Evolutionary conservation across 768 basidiomycete genomes (phyloP), one percentile per base, ranked within the genome.

Genomic region (Podaxis mareebaensis): DNA sequence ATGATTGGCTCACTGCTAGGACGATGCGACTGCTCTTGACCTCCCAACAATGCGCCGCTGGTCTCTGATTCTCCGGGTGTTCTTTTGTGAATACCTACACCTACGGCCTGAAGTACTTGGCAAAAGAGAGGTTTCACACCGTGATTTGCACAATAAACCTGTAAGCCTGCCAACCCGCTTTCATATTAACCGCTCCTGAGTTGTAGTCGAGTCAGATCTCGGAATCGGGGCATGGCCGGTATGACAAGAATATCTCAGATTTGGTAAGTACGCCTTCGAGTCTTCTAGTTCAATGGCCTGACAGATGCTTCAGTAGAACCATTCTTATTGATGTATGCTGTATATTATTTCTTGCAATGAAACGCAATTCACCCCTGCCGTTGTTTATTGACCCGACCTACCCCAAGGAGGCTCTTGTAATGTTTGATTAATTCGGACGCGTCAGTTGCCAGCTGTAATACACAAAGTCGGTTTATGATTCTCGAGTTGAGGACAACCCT

Each of bases 21-120:
- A 99, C 74, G 92, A 98, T 74, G 94, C 89, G 7, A 83, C 87
- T 22, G 93, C 90, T 1, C 79, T 99, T 49, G 90, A 98, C 69
- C 76, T 92, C 51, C 84, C 90, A 7, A 96, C 94, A 0, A 85
- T 98, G 83, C 85, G 88, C 52, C 82, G 91, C 24, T 99, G 97
- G 97, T 92, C 92, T 71, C 77, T 96, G 33, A 83, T 99, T 57
- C 72, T 98, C 42, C 82, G 96, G 36, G 85, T 97, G 0, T 95
- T 98, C 71, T 83, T 94, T 69, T 81, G 91, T 1, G 97, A 98
- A 76, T 99, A 99, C 74, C 82, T 99, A 2, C 83, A 90, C 61
- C 73, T 93, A 53, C 79, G 74, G 11, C 88, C 91, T 0, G 75
- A 81, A 26, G 72, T 79, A 55, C 75, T 74, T 10, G 76, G 22